Percentiles rank a stretch among this genome's conserved stretches.
Evolutionary conservation across 176 grass and related monocot genomes (phyloP).

Genomic region (Bonia amplexicaulis): DNA sequence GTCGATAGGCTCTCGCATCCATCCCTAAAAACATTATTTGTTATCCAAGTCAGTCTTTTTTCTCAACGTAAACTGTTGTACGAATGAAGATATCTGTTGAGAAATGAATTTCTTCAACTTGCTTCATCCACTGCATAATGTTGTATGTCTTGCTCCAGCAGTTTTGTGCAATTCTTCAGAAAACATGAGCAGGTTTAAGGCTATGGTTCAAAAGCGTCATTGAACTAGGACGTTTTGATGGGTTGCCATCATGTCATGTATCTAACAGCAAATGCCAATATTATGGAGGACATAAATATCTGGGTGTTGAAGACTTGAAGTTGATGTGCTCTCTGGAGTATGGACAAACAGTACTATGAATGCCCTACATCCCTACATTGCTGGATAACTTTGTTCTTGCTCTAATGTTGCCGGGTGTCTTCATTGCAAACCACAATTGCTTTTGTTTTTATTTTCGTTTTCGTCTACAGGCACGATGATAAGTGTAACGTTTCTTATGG

Average conservation of each 20-base stretch:
- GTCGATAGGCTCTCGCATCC: conserved; percentile 86
- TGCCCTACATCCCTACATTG: not conserved
- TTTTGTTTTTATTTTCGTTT: not conserved
- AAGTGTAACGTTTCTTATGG: not conserved
- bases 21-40: conserved; percentile 51
- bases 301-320: not conserved
- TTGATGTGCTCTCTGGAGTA: conserved; percentile 5
- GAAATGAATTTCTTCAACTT: conserved; percentile 1
- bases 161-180: not conserved
- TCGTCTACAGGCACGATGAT: not conserved
- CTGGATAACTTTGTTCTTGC: conserved; percentile 37
- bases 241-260: not conserved
- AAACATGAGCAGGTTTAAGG: not conserved
- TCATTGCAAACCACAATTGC: conserved; percentile 29
- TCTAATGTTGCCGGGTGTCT: conserved; percentile 35
- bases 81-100: not conserved
- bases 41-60: not conserved
- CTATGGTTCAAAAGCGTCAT: not conserved
- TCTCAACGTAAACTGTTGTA: not conserved
- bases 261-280: conserved; percentile 14
- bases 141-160: not conserved
- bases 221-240: not conserved
- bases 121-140: not conserved
- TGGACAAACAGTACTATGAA: conserved; percentile 21
- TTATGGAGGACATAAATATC: conserved; percentile 21